phyloP scores from a whole-genome alignment of 257 asterid species.

The Nicotiana tomentosiformis region DNA sequence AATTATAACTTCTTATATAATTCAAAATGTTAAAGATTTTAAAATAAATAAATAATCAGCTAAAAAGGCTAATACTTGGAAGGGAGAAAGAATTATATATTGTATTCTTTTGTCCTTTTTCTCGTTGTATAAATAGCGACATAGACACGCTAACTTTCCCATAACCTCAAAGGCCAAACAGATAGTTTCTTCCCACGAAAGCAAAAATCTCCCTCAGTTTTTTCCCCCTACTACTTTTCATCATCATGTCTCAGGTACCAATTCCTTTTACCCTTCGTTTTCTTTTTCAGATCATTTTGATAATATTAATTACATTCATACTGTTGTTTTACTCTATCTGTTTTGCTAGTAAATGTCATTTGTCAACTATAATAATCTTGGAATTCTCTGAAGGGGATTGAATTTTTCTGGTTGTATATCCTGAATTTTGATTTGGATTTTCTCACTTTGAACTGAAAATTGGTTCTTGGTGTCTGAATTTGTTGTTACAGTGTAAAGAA shows the following conservation, averaged over 20 bases:
- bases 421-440: background rate
- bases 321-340: too few species aligned
- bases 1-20: too few species aligned
- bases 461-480: background rate
- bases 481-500: too few species aligned
- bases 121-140: background rate
- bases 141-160: background rate
- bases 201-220: background rate
- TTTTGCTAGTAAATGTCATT: too few species aligned
- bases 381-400: background rate
- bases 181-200: background rate
- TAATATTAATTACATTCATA: too few species aligned
- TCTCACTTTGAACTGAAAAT: background rate
- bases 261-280: background rate
- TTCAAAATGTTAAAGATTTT: too few species aligned
- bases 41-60: too few species aligned
- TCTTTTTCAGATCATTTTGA: background rate
- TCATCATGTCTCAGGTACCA: slow-evolving; percentile 5
- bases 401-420: background rate
- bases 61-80: too few species aligned
- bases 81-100: too few species aligned
- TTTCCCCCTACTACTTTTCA: background rate
- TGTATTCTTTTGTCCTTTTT: background rate
- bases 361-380: background rate
- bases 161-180: background rate